phyloP scores from a whole-genome alignment of 768 basidiomycete genomes.

The Mycena pura region DNA sequence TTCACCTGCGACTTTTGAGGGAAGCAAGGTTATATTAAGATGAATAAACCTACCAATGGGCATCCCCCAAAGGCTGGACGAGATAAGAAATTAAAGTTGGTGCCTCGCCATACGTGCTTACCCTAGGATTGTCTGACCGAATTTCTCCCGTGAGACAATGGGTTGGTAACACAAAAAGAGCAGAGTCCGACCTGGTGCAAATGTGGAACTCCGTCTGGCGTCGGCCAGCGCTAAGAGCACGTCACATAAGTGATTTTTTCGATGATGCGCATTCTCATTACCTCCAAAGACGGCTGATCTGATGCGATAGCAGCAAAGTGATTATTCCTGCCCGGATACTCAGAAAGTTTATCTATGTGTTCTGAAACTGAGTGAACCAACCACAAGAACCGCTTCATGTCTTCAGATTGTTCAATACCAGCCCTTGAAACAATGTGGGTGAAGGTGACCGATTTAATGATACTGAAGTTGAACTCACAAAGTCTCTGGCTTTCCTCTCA shows the following conservation, averaged over 20 bases:
- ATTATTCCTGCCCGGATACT: slow-evolving; percentile 58
- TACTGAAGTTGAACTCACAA: slow-evolving; percentile 49
- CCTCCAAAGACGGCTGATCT: slow-evolving; percentile 73
- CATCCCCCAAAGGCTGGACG: slow-evolving; percentile 67
- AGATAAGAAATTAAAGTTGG: not conserved
- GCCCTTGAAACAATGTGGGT: slow-evolving; percentile 29
- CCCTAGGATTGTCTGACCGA: slow-evolving; percentile 63
- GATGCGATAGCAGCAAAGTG: slow-evolving; percentile 77
- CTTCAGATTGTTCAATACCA: slow-evolving; percentile 71
- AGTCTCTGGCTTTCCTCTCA: slow-evolving; percentile 52
- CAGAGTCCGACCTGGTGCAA: slow-evolving; percentile 62
- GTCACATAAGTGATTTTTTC: no score
- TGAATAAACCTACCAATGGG: slow-evolving; percentile 58
- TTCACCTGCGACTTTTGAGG: slow-evolving; percentile 53
- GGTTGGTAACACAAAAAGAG: not conserved
- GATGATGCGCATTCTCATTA: slow-evolving; percentile 29
- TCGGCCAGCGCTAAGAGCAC: slow-evolving; percentile 63
- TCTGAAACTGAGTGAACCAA: slow-evolving; percentile 31
- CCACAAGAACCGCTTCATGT: slow-evolving; percentile 78
- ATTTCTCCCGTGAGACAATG: not conserved
- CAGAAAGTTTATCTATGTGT: not conserved
- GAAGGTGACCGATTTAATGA: not conserved
- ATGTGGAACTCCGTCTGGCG: slow-evolving; percentile 47
- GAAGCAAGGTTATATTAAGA: not conserved
- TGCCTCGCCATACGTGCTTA: slow-evolving; percentile 37